Conservation (phyloP, 2,329 filamentous ascomycete species). For the Daldinia sp. region DNA sequence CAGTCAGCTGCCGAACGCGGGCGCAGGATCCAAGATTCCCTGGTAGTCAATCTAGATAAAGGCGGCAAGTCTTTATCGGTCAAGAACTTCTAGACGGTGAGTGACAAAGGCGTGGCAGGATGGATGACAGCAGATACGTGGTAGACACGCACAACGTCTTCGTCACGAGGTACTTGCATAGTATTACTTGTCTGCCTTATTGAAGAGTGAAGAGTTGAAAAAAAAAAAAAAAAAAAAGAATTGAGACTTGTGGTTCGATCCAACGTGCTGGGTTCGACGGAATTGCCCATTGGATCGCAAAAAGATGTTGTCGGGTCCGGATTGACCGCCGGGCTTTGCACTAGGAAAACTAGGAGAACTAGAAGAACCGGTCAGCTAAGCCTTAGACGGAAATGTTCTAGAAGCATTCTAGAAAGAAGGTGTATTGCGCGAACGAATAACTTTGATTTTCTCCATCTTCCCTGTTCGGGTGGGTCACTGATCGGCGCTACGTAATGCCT, state of each 20-base stretch:
- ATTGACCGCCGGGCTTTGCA: conserved; percentile 41
- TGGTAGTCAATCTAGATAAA: conserved; percentile 31
- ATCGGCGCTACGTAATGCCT: conserved; percentile 41
- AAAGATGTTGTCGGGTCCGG: conserved; percentile 35
- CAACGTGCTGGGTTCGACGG: conserved; percentile 17
- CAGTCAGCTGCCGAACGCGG: conserved; percentile 21
- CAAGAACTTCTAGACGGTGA: conserved; percentile 6
- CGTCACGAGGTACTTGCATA: conserved; percentile 8
- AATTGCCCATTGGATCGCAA: conserved; percentile 30
- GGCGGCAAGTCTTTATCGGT: conserved; percentile 30
- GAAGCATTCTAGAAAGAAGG: conserved; percentile 47
- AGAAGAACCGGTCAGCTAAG: conserved; percentile 31
- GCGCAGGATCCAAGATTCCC: conserved; percentile 14
- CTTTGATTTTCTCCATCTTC: conserved; percentile 15
- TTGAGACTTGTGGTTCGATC: conserved; percentile 7
- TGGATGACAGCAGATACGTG: conserved; percentile 12
- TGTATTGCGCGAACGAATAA: conserved; percentile 24
- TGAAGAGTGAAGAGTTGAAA: background rate
- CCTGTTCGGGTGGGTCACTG: conserved; percentile 15
- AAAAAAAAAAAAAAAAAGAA: conserved; percentile 1
- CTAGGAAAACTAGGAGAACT: conserved; percentile 15
- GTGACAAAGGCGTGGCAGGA: conserved; percentile 7
- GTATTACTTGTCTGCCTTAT: background rate
- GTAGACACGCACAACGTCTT: conserved; percentile 16
- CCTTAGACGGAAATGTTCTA: conserved; percentile 44